Percentiles rank a stretch among this genome's conserved stretches.
Evolutionary conservation across 2,329 filamentous ascomycete genomes (phyloP).

Genomic region (Colletotrichum falcatum): DNA sequence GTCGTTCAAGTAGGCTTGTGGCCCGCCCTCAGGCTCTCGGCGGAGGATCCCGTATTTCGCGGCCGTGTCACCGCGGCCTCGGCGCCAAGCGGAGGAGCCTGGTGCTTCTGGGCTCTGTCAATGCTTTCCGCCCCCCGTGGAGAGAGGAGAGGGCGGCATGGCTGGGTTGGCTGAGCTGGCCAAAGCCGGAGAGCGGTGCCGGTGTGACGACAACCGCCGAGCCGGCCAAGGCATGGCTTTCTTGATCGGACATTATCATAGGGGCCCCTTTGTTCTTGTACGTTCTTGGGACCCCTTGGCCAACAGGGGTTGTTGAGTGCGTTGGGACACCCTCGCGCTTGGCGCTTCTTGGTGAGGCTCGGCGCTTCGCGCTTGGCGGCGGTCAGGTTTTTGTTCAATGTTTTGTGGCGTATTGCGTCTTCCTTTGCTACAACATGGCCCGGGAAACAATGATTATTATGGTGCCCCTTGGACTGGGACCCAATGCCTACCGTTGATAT

Average conservation of each 20-base stretch:
- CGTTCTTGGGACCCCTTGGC: slow-evolving; percentile 32
- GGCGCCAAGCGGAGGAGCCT: slow-evolving; percentile 33
- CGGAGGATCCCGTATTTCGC: slow-evolving; percentile 26
- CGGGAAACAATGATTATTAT: neutral
- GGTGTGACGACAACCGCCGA: slow-evolving; percentile 21
- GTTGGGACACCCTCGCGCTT: slow-evolving; percentile 17
- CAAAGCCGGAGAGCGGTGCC: slow-evolving; percentile 7
- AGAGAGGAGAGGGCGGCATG: neutral
- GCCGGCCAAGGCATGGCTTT: slow-evolving; percentile 24
- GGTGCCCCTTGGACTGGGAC: neutral
- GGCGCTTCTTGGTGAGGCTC: slow-evolving; percentile 38
- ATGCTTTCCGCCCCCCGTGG: slow-evolving; percentile 10
- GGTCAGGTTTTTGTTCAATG: slow-evolving; percentile 18
- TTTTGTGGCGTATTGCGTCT: neutral
- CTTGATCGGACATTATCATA: slow-evolving; percentile 17
- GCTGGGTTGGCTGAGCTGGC: neutral
- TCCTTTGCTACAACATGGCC: neutral
- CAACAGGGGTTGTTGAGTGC: slow-evolving; percentile 20
- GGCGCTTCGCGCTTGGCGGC: slow-evolving; percentile 35
- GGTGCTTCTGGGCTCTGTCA: neutral
- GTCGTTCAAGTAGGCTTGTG: slow-evolving; percentile 1
- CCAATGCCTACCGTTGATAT: neutral
- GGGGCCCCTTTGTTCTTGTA: neutral
- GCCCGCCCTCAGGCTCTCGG: slow-evolving; percentile 23
- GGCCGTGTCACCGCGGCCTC: slow-evolving; percentile 24